Evolutionary conservation across 1,284 basidiomycete genomes (phyloP).

Genomic region (Ustilago trichophora): DNA sequence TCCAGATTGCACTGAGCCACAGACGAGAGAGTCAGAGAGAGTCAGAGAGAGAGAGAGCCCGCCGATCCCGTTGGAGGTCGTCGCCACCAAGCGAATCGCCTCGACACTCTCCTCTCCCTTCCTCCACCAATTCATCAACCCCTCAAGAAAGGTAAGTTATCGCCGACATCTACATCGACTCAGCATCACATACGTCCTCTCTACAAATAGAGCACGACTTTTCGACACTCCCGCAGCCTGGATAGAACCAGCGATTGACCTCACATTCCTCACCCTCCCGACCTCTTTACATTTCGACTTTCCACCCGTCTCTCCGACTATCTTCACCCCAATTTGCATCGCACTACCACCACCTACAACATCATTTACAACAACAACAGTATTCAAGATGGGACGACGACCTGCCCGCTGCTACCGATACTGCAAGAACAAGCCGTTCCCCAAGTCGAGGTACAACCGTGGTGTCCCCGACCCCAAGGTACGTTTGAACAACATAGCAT

Average conservation of each 20-base stretch:
- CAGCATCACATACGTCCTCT: slow-evolving; percentile 10
- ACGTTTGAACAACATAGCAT: slow-evolving; percentile 13
- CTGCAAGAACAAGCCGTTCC: slow-evolving; percentile 67
- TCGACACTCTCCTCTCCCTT: slow-evolving; percentile 8
- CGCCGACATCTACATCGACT: slow-evolving; percentile 10
- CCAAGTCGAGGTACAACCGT: slow-evolving; percentile 82
- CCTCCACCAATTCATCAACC: slow-evolving; percentile 49
- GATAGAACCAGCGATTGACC: slow-evolving; percentile 18
- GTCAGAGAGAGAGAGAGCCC: background rate
- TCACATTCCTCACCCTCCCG: slow-evolving; percentile 5
- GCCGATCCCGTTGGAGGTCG: slow-evolving; percentile 11
- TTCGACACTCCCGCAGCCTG: too few species aligned
- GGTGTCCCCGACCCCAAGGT: slow-evolving; percentile 70
- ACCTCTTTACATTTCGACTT: too few species aligned
- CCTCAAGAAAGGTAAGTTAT: slow-evolving; percentile 54
- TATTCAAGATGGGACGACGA: slow-evolving; percentile 61
- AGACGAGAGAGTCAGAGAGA: background rate
- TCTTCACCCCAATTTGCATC: too few species aligned
- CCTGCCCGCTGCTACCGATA: slow-evolving; percentile 65
- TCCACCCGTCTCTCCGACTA: too few species aligned
- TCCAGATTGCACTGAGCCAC: background rate
- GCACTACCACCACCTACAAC: background rate
- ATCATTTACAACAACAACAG: slow-evolving; percentile 7
- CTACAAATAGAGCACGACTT: slow-evolving; percentile 2
- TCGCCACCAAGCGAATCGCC: slow-evolving; percentile 23